Conservation (phyloP, 805 yeast genomes). For the Candida xiaguanensis region DNA sequence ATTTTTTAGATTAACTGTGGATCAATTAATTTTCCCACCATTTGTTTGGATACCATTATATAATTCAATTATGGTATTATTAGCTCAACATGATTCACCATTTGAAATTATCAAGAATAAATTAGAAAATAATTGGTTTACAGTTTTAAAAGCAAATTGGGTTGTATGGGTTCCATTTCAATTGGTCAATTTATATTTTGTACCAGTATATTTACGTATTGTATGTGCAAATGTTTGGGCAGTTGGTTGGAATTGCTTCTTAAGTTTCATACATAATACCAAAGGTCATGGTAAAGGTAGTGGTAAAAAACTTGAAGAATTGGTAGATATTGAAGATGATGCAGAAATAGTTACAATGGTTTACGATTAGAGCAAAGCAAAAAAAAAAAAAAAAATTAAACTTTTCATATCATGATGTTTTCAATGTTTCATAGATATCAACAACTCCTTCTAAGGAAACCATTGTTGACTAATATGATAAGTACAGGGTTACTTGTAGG, state of each 20-base stretch:
- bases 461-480: constrained; percentile 43
- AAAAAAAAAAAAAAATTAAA: constrained; percentile 2
- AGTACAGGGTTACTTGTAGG: constrained; percentile 63
- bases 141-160: constrained; percentile 38
- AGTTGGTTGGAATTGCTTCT: constrained; percentile 41
- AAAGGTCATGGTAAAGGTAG: constrained; percentile 36
- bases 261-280: constrained; percentile 48
- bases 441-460: constrained; percentile 27
- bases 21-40: constrained; percentile 35
- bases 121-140: constrained; percentile 37
- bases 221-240: constrained; percentile 38
- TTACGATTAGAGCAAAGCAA: constrained; percentile 14
- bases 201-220: constrained; percentile 38
- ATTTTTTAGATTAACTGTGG: constrained; percentile 26
- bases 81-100: constrained; percentile 35
- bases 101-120: constrained; percentile 29
- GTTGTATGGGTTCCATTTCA: constrained; percentile 42
- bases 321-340: constrained; percentile 38
- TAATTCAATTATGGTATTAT: constrained; percentile 33
- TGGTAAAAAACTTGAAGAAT: constrained; percentile 33
- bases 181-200: constrained; percentile 31
- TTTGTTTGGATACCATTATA: constrained; percentile 42
- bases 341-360: constrained; percentile 33
- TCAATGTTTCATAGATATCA: constrained; percentile 14
- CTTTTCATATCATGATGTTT: neutral